These are phyloP conservation scores for Alopecurus myosuroides DNA, from an alignment of 176 grass and related monocot species.

Conservation along the genomic window DNA sequence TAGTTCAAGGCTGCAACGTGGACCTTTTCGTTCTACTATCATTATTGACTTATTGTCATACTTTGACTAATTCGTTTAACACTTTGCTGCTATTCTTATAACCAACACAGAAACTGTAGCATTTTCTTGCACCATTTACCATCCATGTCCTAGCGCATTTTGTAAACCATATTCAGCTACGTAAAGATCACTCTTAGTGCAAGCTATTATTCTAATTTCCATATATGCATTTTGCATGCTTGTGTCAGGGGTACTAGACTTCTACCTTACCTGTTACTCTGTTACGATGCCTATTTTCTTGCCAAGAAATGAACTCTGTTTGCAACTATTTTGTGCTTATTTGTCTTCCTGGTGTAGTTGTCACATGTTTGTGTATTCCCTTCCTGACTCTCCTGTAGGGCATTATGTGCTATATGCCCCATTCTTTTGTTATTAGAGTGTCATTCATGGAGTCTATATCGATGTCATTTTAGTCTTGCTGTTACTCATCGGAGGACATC, in stretches of 20 bases:
- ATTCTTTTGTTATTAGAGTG: neutral
- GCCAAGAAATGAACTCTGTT: too few relatives aligned
- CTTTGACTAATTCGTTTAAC: neutral
- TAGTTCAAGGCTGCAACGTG: neutral
- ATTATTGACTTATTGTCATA: too few relatives aligned
- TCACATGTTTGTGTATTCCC: constrained; percentile 5
- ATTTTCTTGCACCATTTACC: neutral
- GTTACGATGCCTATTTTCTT: neutral
- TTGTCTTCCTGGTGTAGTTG: neutral
- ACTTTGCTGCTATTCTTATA: neutral
- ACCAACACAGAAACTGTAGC: neutral
- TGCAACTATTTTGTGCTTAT: neutral
- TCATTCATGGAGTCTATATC: neutral
- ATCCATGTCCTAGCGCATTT: neutral
- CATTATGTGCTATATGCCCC: neutral
- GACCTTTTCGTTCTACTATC: neutral
- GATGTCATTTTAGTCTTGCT: neutral
- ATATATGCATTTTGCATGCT: neutral
- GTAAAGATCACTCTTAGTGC: neutral
- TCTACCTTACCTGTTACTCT: neutral
- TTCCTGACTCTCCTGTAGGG: neutral
- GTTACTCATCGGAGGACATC: neutral
- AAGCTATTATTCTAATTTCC: constrained; percentile 8
- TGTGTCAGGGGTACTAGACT: neutral
- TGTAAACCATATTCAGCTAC: neutral